Evolutionary conservation across 2,329 filamentous ascomycete genomes (phyloP).

Genomic region (Cordyceps javanica): DNA sequence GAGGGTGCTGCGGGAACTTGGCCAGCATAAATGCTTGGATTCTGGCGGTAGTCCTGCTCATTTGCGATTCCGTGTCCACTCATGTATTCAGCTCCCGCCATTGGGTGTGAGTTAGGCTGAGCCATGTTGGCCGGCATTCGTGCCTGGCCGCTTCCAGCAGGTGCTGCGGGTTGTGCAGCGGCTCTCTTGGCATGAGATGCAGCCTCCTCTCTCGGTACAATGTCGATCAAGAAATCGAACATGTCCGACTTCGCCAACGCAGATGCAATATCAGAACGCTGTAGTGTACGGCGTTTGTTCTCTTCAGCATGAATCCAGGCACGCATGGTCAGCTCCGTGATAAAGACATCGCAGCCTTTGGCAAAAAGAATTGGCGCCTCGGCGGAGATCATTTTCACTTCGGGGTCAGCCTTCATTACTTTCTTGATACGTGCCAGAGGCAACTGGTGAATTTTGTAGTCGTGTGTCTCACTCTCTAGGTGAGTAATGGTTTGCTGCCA

Average conservation of each 20-base stretch:
- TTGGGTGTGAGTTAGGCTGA: conserved; percentile 49
- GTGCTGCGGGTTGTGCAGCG: conserved; percentile 42
- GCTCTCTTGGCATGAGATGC: conserved; percentile 76
- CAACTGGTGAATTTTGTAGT: conserved; percentile 97
- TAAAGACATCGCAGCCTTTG: conserved; percentile 98
- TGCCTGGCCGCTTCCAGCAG: conserved; percentile 43
- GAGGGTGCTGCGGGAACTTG: conserved; percentile 69
- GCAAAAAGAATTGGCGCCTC: conserved; percentile 97
- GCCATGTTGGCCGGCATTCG: conserved; percentile 45
- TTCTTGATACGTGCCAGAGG: conserved; percentile 99
- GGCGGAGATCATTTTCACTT: conserved; percentile 99
- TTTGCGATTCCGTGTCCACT: conserved; percentile 56
- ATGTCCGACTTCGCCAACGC: conserved; percentile 96
- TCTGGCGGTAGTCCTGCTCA: conserved; percentile 74
- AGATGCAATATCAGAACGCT: conserved; percentile 93
- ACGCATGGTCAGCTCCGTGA: conserved; percentile 97
- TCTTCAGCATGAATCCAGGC: conserved; percentile 99
- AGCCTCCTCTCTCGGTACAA: conserved; percentile 92
- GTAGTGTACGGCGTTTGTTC: conserved; percentile 92
- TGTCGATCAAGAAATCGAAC: conserved; percentile 99
- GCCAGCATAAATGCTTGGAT: conserved; percentile 74
- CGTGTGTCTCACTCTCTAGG: conserved; percentile 89
- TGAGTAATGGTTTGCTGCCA: conserved; percentile 98
- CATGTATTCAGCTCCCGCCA: conserved; percentile 59
- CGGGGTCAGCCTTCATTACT: conserved; percentile 98